Percentiles rank a stretch among this genome's conserved stretches.
Evolutionary conservation across 2,329 filamentous ascomycete genomes (phyloP).

Genomic region (Neurospora crassa): DNA sequence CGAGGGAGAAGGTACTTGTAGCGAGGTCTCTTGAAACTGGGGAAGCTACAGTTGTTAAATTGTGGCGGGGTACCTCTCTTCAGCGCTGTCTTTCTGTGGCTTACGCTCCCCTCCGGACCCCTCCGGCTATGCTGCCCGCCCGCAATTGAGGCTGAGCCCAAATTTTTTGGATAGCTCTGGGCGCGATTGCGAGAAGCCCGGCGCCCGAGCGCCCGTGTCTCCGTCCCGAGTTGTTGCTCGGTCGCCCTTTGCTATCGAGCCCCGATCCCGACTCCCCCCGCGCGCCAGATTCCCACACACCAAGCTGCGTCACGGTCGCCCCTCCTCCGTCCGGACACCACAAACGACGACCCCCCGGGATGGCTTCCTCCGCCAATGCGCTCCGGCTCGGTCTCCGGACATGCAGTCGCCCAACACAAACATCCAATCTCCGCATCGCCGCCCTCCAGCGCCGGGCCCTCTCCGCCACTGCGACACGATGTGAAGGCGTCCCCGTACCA

Average conservation of each 20-base stretch:
- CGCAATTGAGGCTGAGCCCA: not conserved
- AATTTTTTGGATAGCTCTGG: not conserved
- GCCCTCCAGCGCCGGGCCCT: not conserved
- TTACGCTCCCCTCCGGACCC: not conserved
- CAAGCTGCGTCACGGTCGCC: not conserved
- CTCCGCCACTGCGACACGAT: slow-evolving; percentile 11
- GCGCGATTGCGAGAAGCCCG: not conserved
- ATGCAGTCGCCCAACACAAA: slow-evolving; percentile 17
- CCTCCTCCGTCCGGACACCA: slow-evolving; percentile 1
- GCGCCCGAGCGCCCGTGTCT: not conserved
- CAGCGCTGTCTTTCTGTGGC: not conserved
- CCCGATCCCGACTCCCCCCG: not conserved
- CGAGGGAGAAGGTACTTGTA: not conserved
- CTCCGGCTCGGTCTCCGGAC: slow-evolving; percentile 30
- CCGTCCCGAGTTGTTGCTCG: not conserved
- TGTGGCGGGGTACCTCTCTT: not conserved
- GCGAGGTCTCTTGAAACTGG: not conserved
- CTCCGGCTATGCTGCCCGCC: not conserved
- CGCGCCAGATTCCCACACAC: not conserved
- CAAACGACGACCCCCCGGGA: slow-evolving; percentile 19
- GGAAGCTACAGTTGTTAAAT: not conserved
- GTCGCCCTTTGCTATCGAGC: not conserved
- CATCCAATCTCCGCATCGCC: slow-evolving; percentile 5
- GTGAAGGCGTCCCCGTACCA: slow-evolving; percentile 7
- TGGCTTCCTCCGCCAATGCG: slow-evolving; percentile 32